These are phyloP conservation scores for Eucalyptus shirleyi DNA, from an alignment of 345 rosid species.

Conservation along the genomic window DNA sequence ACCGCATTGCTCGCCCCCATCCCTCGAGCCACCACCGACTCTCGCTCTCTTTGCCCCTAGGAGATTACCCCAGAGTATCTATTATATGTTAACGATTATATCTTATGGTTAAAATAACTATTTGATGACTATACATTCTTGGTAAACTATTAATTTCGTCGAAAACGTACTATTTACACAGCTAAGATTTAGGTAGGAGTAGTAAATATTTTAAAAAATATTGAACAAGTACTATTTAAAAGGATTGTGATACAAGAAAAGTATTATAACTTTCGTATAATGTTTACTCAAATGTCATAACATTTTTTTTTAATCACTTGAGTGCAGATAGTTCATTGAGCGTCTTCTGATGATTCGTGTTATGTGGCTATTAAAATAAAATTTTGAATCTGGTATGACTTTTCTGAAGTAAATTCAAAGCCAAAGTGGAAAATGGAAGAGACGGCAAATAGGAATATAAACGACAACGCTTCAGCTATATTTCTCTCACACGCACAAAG, in stretches of 20 bases:
- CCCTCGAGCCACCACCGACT: too few relatives aligned
- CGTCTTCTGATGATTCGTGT: fast-evolving
- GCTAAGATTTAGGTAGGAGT: background rate
- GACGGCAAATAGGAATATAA: background rate
- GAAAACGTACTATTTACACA: background rate
- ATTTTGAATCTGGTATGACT: background rate
- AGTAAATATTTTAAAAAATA: background rate
- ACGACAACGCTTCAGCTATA: background rate
- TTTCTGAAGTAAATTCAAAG: background rate
- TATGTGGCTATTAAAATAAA: background rate
- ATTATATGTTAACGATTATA: too few relatives aligned
- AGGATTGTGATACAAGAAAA: background rate
- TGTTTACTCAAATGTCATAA: fast-evolving
- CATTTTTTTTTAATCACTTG: background rate
- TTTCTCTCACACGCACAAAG: background rate
- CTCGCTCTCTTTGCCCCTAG: background rate
- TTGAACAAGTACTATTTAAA: background rate
- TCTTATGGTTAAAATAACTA: background rate
- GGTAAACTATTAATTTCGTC: background rate
- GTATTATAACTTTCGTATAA: background rate
- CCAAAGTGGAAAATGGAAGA: background rate
- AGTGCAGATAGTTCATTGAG: fast-evolving
- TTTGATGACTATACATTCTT: background rate
- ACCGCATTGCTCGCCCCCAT: too few relatives aligned
- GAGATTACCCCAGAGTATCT: too few relatives aligned